Percentiles rank a stretch among this genome's conserved stretches.
These are phyloP conservation scores for Akanthomyces lecanii DNA, from an alignment of 2,329 filamentous ascomycete species.

Conservation along the genomic window DNA sequence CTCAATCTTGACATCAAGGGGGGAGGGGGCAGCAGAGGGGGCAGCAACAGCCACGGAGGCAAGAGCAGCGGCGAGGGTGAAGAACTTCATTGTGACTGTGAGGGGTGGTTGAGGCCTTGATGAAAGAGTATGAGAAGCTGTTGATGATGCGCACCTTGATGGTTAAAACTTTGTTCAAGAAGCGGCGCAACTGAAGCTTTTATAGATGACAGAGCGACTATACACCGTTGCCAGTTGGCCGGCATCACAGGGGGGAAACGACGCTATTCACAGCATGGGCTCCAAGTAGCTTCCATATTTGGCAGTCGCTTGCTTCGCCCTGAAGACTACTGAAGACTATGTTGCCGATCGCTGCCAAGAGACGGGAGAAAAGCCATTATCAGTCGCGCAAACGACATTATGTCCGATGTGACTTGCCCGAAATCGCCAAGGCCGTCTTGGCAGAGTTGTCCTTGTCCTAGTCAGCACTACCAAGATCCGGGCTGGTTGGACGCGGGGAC, in stretches of 20 bases:
- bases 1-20: constrained; percentile 37
- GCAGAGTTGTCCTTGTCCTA: neutral
- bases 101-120: neutral
- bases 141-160: constrained; percentile 6
- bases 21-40: constrained; percentile 28
- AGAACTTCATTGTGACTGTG: constrained; percentile 34
- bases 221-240: neutral
- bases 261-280: constrained; percentile 5
- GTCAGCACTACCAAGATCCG: constrained; percentile 1
- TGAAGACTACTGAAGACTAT: neutral
- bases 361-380: neutral
- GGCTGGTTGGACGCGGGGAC: neutral
- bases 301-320: neutral
- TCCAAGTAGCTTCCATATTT: neutral
- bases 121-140: neutral
- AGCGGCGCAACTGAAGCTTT: neutral
- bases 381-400: neutral
- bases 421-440: constrained; percentile 11
- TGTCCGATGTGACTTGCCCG: constrained; percentile 8
- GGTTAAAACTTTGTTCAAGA: neutral
- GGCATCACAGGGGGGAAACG: neutral
- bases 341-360: neutral
- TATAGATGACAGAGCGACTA: neutral
- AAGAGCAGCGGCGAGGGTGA: constrained; percentile 31
- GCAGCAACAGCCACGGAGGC: constrained; percentile 29